Evolutionary conservation across 441 rosid species (phyloP), one percentile per base, ranked within the genome.

Genomic region (Flueggea neowawraea): DNA sequence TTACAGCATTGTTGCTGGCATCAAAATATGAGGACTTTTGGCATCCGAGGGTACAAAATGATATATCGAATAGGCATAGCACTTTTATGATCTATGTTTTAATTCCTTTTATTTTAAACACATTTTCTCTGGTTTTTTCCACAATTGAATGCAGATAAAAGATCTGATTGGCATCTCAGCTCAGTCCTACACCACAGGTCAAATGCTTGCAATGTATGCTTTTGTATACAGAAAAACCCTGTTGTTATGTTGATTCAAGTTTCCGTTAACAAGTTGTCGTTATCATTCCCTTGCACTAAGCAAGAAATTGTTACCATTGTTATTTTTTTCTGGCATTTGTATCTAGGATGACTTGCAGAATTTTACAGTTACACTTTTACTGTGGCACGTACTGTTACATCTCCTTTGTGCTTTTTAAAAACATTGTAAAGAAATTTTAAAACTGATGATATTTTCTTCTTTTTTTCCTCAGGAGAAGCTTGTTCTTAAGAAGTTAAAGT

Each of bases 21-120:
- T 94, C 97, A 44, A 94, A 94, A 65, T 90, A 90, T 54, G 97
- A 94, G 71, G 97, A 94, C 72, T 90, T 81, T 63, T 85, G 98
- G 98, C 96, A 88, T 77, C 98, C 98, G 14, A 85, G 84, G 88
- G 98, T 89, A 84, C 68, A 73, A 61, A 57, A 57, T 52, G 67
- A 44, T 48, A 39, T 28, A 14, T 16, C 10, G 28, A 43, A 14
- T 44, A 28, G 32, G 15, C 28, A 5, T 39, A 28, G 39, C 61
- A 39, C 11, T 56, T 15, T 65, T 31, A 41, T 13, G 52, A 17
- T 4, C 10, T 63, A 55, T 12, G 9, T 52, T 61, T 39, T 3
- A 57, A 47, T 41, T 51, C 45, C 31, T 67, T n/a, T 53, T 39
- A n/a, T n/a, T 17, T 55, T 52, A 57, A 32, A 36, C 44, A 56